Percentiles rank a stretch among this genome's conserved stretches.
These are phyloP conservation scores for Pseudevernia furfuracea DNA, from an alignment of 495 filamentous ascomycete genomes.

Conservation along the genomic window DNA sequence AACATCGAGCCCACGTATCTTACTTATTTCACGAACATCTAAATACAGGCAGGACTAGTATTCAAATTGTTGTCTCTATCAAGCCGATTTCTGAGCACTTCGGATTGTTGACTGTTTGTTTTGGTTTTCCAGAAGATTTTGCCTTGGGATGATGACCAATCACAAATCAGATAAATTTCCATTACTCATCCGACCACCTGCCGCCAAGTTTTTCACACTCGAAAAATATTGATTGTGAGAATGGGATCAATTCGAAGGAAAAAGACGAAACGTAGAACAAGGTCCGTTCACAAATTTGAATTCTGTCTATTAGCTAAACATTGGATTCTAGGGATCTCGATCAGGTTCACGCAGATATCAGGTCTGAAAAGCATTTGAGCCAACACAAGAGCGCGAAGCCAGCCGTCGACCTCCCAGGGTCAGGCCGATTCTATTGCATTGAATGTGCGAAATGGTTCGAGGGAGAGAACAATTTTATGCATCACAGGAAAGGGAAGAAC, in stretches of 20 bases:
- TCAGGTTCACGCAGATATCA: conserved; percentile 75
- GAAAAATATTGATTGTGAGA: conserved; percentile 15
- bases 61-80: neutral
- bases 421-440: conserved; percentile 80
- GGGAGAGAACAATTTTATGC: conserved; percentile 62
- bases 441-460: conserved; percentile 97
- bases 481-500: conserved; percentile 77
- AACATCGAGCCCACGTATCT: too few species aligned
- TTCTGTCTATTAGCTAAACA: neutral
- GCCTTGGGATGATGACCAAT: neutral
- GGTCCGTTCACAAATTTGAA: conserved; percentile 34
- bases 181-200: neutral
- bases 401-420: conserved; percentile 74
- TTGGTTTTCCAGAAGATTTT: neutral
- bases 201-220: neutral
- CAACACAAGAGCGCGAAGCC: conserved; percentile 72
- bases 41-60: neutral
- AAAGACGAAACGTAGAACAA: conserved; percentile 54
- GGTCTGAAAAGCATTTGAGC: conserved; percentile 64
- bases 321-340: conserved; percentile 62
- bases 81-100: neutral
- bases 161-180: neutral
- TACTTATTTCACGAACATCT: neutral
- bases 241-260: conserved; percentile 51
- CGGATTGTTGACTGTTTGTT: neutral